Conservation (phyloP, 805 yeast genomes). For the Saccharomycopsis synnaedendra region DNA sequence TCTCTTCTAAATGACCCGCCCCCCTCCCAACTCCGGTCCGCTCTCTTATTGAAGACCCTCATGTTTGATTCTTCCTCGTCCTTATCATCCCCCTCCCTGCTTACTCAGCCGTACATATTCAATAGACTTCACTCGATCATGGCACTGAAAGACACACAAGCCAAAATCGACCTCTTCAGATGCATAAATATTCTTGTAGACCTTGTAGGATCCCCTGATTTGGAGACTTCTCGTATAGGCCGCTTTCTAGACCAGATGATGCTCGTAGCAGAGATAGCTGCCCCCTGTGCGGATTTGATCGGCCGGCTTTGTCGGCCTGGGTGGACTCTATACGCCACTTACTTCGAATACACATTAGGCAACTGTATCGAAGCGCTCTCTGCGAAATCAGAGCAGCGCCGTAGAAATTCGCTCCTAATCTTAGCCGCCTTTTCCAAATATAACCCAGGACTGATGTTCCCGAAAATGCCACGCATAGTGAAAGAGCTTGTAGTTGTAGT, state of each 20-base stretch:
- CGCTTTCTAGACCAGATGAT: constrained; percentile 11
- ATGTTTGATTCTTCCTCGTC: constrained; percentile 10
- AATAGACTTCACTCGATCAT: constrained; percentile 12
- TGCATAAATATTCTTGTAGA: constrained; percentile 11
- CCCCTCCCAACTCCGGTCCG: background rate
- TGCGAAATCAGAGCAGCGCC: constrained; percentile 10
- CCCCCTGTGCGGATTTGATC: constrained; percentile 13
- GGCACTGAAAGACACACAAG: constrained; percentile 5
- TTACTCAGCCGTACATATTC: constrained; percentile 11
- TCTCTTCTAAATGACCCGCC: no score
- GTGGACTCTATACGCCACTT: constrained; percentile 10
- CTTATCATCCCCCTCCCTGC: background rate
- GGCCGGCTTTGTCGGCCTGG: constrained; percentile 15
- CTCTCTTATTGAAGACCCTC: constrained; percentile 10
- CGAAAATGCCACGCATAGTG: no score
- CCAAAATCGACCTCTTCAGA: constrained; percentile 10
- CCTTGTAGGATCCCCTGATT: constrained; percentile 13
- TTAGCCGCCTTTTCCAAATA: constrained; percentile 11
- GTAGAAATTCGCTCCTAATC: constrained; percentile 7
- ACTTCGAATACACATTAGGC: constrained; percentile 10
- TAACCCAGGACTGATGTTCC: constrained; percentile 36
- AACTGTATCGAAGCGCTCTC: constrained; percentile 14
- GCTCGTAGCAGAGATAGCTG: constrained; percentile 9
- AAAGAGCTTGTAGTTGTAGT: no score
- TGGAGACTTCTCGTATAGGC: constrained; percentile 12